These are phyloP conservation scores for Lyophyllum shimeji DNA, from an alignment of 768 basidiomycete species.

Conservation along the genomic window DNA sequence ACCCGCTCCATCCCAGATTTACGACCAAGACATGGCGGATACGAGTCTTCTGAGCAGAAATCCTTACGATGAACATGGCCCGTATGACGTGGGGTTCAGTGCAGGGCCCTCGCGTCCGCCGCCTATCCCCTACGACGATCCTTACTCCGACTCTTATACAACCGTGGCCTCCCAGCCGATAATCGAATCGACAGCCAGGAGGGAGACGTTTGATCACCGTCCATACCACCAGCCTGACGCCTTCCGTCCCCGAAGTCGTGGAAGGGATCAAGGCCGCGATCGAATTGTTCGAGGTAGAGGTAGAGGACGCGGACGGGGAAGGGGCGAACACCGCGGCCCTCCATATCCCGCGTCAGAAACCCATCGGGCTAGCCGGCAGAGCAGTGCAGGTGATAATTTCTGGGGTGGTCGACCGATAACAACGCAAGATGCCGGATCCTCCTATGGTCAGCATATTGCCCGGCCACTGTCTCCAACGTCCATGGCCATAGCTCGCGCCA, in stretches of 20 bases:
- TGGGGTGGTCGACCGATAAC: conserved; percentile 18
- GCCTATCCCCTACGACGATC: conserved; percentile 79
- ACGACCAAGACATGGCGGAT: conserved; percentile 55
- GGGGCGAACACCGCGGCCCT: conserved; percentile 27
- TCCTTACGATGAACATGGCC: conserved; percentile 66
- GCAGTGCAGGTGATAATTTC: conserved; percentile 15
- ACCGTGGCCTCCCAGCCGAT: background rate
- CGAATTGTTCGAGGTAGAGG: conserved; percentile 42
- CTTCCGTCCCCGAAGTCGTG: conserved; percentile 1
- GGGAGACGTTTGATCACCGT: background rate
- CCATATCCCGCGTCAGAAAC: conserved; percentile 19
- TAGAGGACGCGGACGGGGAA: conserved; percentile 29
- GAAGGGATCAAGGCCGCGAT: conserved; percentile 33
- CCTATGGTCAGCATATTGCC: conserved; percentile 27
- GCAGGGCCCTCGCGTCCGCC: conserved; percentile 59
- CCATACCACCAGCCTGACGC: background rate
- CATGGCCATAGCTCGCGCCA: conserved; percentile 44
- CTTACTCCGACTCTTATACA: conserved; percentile 55
- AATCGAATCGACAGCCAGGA: background rate
- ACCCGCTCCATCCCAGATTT: conserved; percentile 51
- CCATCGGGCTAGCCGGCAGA: conserved; percentile 2
- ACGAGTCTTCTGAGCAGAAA: conserved; percentile 46
- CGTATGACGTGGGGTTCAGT: conserved; percentile 66
- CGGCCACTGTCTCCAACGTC: conserved; percentile 43
- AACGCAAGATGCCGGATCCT: conserved; percentile 21